These are phyloP conservation scores for Sarcomyxa edulis DNA, from an alignment of 768 basidiomycete genomes.

Conservation along the genomic window DNA sequence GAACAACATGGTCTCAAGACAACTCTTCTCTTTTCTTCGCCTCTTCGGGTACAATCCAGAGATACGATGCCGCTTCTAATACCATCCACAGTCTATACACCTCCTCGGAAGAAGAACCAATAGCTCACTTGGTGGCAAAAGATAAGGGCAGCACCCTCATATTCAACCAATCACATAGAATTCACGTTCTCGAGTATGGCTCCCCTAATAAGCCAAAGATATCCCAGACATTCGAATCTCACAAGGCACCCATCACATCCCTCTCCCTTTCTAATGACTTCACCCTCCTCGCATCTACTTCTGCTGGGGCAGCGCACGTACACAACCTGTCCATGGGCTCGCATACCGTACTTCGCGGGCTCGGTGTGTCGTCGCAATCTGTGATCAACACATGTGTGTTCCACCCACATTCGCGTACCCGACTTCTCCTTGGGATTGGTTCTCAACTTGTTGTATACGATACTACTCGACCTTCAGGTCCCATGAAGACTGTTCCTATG, in stretches of 20 bases:
- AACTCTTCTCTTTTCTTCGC: constrained; percentile 51
- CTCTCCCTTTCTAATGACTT: constrained; percentile 57
- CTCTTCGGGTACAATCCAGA: constrained; percentile 39
- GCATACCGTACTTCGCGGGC: constrained; percentile 49
- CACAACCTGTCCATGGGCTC: constrained; percentile 54
- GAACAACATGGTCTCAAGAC: constrained; percentile 54
- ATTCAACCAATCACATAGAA: constrained; percentile 37
- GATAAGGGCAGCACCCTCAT: constrained; percentile 35
- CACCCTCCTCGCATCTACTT: constrained; percentile 52
- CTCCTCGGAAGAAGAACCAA: constrained; percentile 19
- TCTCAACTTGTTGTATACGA: constrained; percentile 59
- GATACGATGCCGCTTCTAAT: constrained; percentile 45
- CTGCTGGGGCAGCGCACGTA: constrained; percentile 47
- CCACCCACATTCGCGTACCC: constrained; percentile 57
- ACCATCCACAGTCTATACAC: constrained; percentile 38
- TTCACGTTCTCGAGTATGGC: constrained; percentile 47
- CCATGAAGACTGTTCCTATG: constrained; percentile 47
- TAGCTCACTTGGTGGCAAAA: constrained; percentile 27
- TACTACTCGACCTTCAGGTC: constrained; percentile 48
- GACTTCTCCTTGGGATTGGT: constrained; percentile 50
- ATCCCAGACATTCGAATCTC: constrained; percentile 42
- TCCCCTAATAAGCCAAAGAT: constrained; percentile 30
- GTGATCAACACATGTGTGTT: constrained; percentile 48
- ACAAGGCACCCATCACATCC: constrained; percentile 43
- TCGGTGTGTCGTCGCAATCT: constrained; percentile 30